Evolutionary conservation across 805 yeast genomes (phyloP).

Genomic region (Ogataea trehaloabstinens): DNA sequence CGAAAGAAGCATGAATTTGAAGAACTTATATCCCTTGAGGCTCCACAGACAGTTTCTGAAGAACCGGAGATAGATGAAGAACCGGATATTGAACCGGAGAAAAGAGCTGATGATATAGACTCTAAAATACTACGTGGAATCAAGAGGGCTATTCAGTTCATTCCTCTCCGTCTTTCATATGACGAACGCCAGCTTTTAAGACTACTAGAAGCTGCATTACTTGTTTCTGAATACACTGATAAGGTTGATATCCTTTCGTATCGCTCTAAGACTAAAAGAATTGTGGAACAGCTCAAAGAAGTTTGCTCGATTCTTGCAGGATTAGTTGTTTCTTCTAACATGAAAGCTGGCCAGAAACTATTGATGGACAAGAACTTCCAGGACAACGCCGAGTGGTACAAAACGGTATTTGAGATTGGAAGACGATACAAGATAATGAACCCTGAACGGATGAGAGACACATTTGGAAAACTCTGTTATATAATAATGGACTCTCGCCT

Average conservation of each 20-base stretch:
- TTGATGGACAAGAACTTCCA: constrained; percentile 65
- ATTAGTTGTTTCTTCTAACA: constrained; percentile 70
- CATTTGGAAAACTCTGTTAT: constrained; percentile 75
- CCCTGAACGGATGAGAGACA: constrained; percentile 77
- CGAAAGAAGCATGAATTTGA: constrained; percentile 44
- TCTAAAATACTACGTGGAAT: constrained; percentile 35
- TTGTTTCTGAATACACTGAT: constrained; percentile 79
- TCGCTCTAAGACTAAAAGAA: constrained; percentile 66
- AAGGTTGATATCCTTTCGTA: constrained; percentile 69
- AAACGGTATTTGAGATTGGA: constrained; percentile 71
- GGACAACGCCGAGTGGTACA: constrained; percentile 72
- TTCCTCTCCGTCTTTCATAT: constrained; percentile 65
- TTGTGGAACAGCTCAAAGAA: constrained; percentile 68
- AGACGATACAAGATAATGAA: constrained; percentile 81
- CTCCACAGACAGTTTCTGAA: constrained; percentile 11
- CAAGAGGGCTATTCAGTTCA: constrained; percentile 46
- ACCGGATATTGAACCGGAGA: constrained; percentile 17
- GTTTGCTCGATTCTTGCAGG: constrained; percentile 80
- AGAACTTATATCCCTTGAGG: constrained; percentile 19
- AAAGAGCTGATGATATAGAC: constrained; percentile 14
- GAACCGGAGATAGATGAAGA: constrained; percentile 14
- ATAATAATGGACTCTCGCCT: constrained; percentile 83
- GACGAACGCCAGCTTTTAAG: constrained; percentile 70
- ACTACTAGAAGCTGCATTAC: constrained; percentile 69
- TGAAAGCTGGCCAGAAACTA: constrained; percentile 65